Conservation (phyloP, 2,329 filamentous ascomycete genomes). For the Onygenales sp. region DNA sequence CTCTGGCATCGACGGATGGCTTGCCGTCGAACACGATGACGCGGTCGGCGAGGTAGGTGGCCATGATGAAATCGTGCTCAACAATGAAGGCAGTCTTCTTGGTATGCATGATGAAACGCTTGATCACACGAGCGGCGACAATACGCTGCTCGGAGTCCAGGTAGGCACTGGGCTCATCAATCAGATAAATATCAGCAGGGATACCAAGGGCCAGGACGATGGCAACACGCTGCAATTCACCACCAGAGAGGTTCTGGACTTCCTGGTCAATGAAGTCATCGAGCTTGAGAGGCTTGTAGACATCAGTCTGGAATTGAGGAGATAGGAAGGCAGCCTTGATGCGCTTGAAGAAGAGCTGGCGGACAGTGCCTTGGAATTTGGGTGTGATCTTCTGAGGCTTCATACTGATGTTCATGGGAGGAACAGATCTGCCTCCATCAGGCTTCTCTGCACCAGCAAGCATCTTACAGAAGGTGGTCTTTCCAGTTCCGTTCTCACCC, state of each 20-base stretch:
- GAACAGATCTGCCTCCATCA: conserved; percentile 66
- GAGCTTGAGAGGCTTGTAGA: conserved; percentile 97
- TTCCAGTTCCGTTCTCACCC: conserved; percentile 98
- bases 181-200: conserved; percentile 95
- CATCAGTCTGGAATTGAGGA: conserved; percentile 98
- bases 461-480: conserved; percentile 97
- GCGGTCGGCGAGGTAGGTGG: conserved; percentile 71
- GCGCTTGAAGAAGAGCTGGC: conserved; percentile 98
- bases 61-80: conserved; percentile 99
- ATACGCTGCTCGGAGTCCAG: conserved; percentile 99
- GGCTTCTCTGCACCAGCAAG: conserved; percentile 89
- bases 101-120: conserved; percentile 99
- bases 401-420: conserved; percentile 96
- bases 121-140: conserved; percentile 92
- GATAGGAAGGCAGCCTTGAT: conserved; percentile 95
- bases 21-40: conserved; percentile 98
- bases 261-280: conserved; percentile 99
- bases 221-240: conserved; percentile 98
- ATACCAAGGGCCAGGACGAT: conserved; percentile 94
- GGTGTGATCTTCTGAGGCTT: conserved; percentile 99
- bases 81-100: conserved; percentile 99
- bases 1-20: conserved; percentile 78
- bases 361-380: conserved; percentile 94
- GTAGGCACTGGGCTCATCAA: conserved; percentile 95
- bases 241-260: conserved; percentile 96